These are phyloP conservation scores for Spiromastix sp. DNA, from an alignment of 2,329 filamentous ascomycete genomes.

Conservation along the genomic window DNA sequence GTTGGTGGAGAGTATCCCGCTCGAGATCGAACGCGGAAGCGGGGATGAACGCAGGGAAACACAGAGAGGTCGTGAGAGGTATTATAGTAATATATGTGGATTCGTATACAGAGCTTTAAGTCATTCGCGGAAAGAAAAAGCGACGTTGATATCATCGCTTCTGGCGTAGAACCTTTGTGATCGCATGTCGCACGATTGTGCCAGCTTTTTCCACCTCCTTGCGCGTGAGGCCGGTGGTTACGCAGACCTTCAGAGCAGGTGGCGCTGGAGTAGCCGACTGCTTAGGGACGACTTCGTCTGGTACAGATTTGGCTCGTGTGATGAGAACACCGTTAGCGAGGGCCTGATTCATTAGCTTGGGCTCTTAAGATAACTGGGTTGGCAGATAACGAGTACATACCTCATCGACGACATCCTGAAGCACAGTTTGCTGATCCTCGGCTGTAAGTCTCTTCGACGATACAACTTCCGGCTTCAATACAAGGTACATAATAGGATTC, in stretches of 20 bases:
- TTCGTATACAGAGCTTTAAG: no score
- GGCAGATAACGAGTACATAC: slow-evolving; percentile 39
- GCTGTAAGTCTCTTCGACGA: slow-evolving; percentile 55
- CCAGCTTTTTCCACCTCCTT: slow-evolving; percentile 96
- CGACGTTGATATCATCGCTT: slow-evolving; percentile 16
- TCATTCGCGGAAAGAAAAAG: no score
- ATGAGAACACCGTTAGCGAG: slow-evolving; percentile 84
- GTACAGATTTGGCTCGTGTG: slow-evolving; percentile 71
- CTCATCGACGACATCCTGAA: slow-evolving; percentile 95
- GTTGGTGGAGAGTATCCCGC: no score
- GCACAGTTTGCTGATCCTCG: slow-evolving; percentile 70
- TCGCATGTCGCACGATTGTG: slow-evolving; percentile 75
- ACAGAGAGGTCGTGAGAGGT: no score
- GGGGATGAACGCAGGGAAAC: no score
- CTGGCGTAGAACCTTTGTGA: slow-evolving; percentile 75
- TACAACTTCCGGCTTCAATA: slow-evolving; percentile 74
- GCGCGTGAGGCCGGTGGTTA: slow-evolving; percentile 77
- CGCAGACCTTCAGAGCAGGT: slow-evolving; percentile 81
- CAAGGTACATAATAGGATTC: slow-evolving; percentile 78
- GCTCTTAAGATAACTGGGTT: slow-evolving; percentile 7
- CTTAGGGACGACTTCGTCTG: slow-evolving; percentile 54
- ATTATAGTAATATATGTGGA: no score
- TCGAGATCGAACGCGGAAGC: no score
- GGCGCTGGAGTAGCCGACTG: slow-evolving; percentile 60
- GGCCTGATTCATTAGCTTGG: slow-evolving; percentile 44